Percentiles rank a stretch among this genome's conserved stretches.
Evolutionary conservation across 495 filamentous ascomycete species (phyloP).

Genomic region (Cairneyella variabilis): DNA sequence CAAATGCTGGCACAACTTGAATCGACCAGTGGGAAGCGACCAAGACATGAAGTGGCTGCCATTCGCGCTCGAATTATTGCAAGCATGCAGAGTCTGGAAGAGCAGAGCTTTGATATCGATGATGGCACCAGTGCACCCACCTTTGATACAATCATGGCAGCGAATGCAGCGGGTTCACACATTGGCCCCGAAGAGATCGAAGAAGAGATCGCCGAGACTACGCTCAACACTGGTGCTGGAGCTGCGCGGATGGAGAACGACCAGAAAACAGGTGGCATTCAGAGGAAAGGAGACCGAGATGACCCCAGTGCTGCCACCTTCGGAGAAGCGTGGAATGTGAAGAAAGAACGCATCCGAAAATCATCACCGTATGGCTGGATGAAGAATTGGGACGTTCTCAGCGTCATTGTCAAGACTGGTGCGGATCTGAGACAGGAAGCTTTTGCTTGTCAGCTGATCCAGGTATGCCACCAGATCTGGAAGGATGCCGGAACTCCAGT

Average conservation of each 20-base stretch:
- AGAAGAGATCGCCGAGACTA: slow-evolving; percentile 24
- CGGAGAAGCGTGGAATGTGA: slow-evolving; percentile 71
- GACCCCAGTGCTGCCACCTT: slow-evolving; percentile 79
- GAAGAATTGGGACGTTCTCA: slow-evolving; percentile 76
- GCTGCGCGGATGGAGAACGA: slow-evolving; percentile 79
- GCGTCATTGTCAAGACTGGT: slow-evolving; percentile 77
- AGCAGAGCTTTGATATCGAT: slow-evolving; percentile 67
- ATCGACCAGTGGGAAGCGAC: slow-evolving; percentile 65
- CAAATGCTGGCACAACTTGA: slow-evolving; percentile 78
- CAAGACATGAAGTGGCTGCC: slow-evolving; percentile 66
- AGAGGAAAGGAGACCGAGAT: slow-evolving; percentile 70
- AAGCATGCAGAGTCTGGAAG: slow-evolving; percentile 78
- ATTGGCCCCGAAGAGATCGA: slow-evolving; percentile 43
- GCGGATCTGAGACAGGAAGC: slow-evolving; percentile 74
- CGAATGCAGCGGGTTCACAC: slow-evolving; percentile 32
- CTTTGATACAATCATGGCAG: slow-evolving; percentile 68
- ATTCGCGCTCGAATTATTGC: slow-evolving; percentile 76
- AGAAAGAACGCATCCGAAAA: slow-evolving; percentile 71
- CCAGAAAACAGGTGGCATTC: slow-evolving; percentile 70
- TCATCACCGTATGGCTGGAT: slow-evolving; percentile 74
- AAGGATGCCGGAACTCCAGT: slow-evolving; percentile 64
- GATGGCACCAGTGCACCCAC: slow-evolving; percentile 54
- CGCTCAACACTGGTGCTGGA: slow-evolving; percentile 57
- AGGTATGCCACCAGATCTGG: slow-evolving; percentile 73
- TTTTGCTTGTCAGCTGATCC: slow-evolving; percentile 74